Base-by-base conservation (phyloP, 1,139 yeast species). In the Magnusiomyces magnusii region DNA sequence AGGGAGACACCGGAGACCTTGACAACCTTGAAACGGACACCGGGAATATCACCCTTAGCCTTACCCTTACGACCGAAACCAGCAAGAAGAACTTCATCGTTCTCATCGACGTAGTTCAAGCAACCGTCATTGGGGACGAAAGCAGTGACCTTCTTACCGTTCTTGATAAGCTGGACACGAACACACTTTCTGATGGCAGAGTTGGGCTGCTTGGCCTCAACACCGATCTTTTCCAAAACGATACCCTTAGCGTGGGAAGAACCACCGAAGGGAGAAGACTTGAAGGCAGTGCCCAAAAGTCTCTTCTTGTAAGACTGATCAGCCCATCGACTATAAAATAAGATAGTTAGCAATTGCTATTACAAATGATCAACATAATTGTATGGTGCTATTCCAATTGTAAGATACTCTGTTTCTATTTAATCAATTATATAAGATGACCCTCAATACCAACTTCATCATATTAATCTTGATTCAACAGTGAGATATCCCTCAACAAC, bases 11-110 rank as follows among this genome's bases (percentile, higher is more conserved):
- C 99, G 73, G 99, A 90, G 74, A 95, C 99, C 86, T 95, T 95
- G 79, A 95, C 99, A 79, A 93, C 98, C 90, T 93, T 93, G 90
- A 93, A 93, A 87, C 99, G 92, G 78, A 93, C 99, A 89, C 99
- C 99, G 81, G 99, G 99, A 78, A 93, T 92, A 91, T 93, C 99
- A 87, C 99, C 99, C 96, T 95, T 95, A 79, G 99, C 99, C 87
- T 93, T 93, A 85, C 99, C 99, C 87, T 96, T 93, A 85, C 99
- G 91, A 89, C 99, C 99, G 90, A 95, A 95, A 86, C 99, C 99
- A 75, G 99, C 98, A 75, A 93, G 84, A 76, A 93, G 85, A 74
- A 93, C 99, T 82, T 93, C 98, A 83, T 93, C 98, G 85, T 93
- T 93, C 85, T 93, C 98, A 78, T 93, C 99, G 75, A 93, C 97